Base-by-base conservation (phyloP, 2,329 filamentous ascomycete species). In the Xylaria sp. region DNA sequence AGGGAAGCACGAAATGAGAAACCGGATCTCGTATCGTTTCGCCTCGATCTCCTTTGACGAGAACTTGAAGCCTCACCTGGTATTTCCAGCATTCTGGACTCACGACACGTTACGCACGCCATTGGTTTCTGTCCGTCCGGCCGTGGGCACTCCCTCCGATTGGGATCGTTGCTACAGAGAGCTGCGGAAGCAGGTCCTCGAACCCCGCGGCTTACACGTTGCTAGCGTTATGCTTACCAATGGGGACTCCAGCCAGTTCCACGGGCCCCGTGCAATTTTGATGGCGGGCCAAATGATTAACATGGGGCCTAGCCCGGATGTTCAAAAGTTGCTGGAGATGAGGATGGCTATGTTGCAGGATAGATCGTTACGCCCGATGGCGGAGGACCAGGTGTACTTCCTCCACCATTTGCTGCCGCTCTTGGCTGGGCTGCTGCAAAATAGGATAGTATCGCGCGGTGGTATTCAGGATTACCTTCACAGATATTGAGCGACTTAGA, bases 51-150 rank as follows among this genome's bases (percentile, higher is more conserved):
- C 40, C 2, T 60, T 65, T 16, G 63, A 65, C 48, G 5, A 12
- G n/a, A 16, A 18, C 27, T 23, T 65, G 25, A 35, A 18, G 0
- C n/a, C 21, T 18, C 63, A 65, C 50, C 10, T 42, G 8, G 57
- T 55, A 8, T 51, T 55, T 21, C 57, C 57, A 10, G 63, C 50
- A 10, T 65, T 65, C 27, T 65, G 57, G 57, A 48, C 21, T 2
- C 16, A 18, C 5, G 48, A 55, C 4, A 25, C 29, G 5, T 6
- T 37, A 18, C 18, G 29, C n/a, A 25, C 18, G 10, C 29, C 23
- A 10, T 27, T 63, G 37, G 23, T 54, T 27, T 42, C 37, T 12
- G 13, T 53, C 18, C n/a, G 25, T 16, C 44, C 25, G 18, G 27
- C n/a, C 21, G 10, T n/a, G 5, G 44, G 12, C 9, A 10, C 16